These are phyloP conservation scores for Scytalidium lignicola DNA, from an alignment of 2,329 filamentous ascomycete genomes.

Conservation along the genomic window DNA sequence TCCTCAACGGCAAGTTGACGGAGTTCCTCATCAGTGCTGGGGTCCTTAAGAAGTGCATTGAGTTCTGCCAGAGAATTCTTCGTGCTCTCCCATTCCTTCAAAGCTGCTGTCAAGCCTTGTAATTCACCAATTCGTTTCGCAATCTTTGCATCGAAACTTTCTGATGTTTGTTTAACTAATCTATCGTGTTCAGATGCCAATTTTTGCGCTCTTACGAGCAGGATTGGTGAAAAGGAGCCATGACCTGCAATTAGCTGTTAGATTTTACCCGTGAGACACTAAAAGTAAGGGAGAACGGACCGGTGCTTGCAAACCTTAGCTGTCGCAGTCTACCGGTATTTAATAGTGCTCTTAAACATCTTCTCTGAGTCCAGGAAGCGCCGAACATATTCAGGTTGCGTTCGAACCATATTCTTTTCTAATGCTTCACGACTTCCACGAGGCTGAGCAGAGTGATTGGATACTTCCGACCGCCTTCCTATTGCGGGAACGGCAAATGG, in stretches of 20 bases:
- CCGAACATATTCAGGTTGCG: slow-evolving; percentile 25
- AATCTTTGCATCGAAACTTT: slow-evolving; percentile 50
- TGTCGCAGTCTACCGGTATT: slow-evolving; percentile 19
- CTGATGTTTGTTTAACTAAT: slow-evolving; percentile 45
- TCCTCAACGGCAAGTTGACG: slow-evolving; percentile 77
- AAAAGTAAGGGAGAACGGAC: slow-evolving; percentile 23
- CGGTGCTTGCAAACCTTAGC: slow-evolving; percentile 40
- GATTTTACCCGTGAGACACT: neutral
- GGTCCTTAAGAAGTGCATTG: slow-evolving; percentile 39
- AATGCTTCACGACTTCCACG: neutral
- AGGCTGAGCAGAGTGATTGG: neutral
- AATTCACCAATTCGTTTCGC: slow-evolving; percentile 60
- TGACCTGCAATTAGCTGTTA: slow-evolving; percentile 17
- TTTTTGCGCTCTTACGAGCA: slow-evolving; percentile 55
- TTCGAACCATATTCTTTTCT: neutral
- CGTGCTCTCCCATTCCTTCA: slow-evolving; percentile 54
- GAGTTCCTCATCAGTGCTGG: slow-evolving; percentile 58
- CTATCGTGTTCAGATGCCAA: slow-evolving; percentile 53
- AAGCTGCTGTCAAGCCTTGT: slow-evolving; percentile 49
- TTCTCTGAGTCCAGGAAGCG: slow-evolving; percentile 48
- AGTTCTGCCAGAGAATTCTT: slow-evolving; percentile 51
- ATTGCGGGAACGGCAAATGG: neutral
- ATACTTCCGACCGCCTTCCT: neutral
- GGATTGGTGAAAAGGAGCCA: slow-evolving; percentile 39
- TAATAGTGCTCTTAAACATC: slow-evolving; percentile 35